Conservation (phyloP, 2,329 filamentous ascomycete genomes). For the Pseudogymnoascus sp. region DNA sequence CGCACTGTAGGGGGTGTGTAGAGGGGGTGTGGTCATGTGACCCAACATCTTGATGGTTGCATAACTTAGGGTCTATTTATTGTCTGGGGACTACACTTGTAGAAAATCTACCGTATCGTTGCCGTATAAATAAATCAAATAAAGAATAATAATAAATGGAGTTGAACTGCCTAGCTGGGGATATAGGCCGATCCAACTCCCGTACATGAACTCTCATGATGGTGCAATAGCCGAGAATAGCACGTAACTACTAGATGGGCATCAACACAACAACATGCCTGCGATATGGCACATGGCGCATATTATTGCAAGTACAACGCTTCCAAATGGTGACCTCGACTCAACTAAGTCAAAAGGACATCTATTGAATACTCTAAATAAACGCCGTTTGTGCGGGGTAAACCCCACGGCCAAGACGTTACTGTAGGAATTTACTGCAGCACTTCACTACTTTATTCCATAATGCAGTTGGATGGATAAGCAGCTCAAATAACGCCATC, state of each 20-base stretch:
- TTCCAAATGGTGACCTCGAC: neutral
- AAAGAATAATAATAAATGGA: neutral
- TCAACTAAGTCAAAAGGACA: neutral
- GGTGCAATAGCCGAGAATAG: slow-evolving; percentile 5
- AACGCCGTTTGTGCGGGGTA: neutral
- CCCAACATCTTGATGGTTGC: neutral
- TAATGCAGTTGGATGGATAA: slow-evolving; percentile 6
- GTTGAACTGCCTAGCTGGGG: neutral
- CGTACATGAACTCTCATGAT: slow-evolving; percentile 6
- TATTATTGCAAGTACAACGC: neutral
- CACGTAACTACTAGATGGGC: neutral
- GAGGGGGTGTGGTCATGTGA: neutral
- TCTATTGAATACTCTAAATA: neutral
- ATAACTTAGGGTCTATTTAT: neutral
- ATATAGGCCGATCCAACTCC: neutral
- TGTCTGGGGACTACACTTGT: neutral
- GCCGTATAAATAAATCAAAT: neutral
- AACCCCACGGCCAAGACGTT: neutral
- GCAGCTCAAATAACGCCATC: neutral
- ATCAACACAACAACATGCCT: neutral
- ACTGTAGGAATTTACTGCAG: neutral
- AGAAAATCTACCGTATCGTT: neutral
- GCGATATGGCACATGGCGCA: neutral
- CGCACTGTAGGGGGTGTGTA: neutral
- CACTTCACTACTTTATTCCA: neutral